Evolutionary conservation across 768 basidiomycete genomes (phyloP), one percentile per base, ranked within the genome.

Genomic region (Boletus reticuloceps): DNA sequence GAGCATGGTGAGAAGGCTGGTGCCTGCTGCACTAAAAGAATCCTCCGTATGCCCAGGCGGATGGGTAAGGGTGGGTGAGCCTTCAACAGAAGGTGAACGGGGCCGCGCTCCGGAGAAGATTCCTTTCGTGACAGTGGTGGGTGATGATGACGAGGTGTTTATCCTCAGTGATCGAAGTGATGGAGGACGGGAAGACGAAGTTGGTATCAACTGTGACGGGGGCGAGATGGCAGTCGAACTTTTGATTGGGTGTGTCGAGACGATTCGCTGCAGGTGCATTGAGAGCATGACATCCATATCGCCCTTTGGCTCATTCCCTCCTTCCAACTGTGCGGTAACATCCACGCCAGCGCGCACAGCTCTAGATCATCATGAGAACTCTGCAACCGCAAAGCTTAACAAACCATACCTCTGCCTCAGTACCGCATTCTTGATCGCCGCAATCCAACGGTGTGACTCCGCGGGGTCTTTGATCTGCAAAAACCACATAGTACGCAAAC

Each of bases 201-300:
- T 58, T 13, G 72, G 57, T 16, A 48, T 47, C 12, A 56, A 37
- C n/a, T 61, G 66, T 9, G 55, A 43, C 44, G 61, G 45, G 53
- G 51, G 41, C 34, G 48, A 51, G 20, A 45, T 51, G 20, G 55
- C 47, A 50, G 48, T 42, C 22, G 53, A 60, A 20, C 52, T 34
- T 49, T 61, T 58, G 27, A 42, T 43, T 40, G 58, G 51, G 40
- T 68, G 50, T 70, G 69, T 27, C 75, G 75, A 29, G 75, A 74
- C 58, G 77, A 73, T 50, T n/a, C 81, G 83, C 61, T 89, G 87
- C 32, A 82, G 77, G 46, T 85, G 84, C 77, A 91, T 89, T 31
- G 87, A 86, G 36, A 91, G 77, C 82, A 90, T 88, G 45, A 91
- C 89, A 65, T 91, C 89, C 75, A 91, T 82, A 64, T 91, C 89